Evolutionary conservation across 2,329 filamentous ascomycete genomes (phyloP), one percentile per base, ranked within the genome.

Genomic region (Parastagonospora nodorum): DNA sequence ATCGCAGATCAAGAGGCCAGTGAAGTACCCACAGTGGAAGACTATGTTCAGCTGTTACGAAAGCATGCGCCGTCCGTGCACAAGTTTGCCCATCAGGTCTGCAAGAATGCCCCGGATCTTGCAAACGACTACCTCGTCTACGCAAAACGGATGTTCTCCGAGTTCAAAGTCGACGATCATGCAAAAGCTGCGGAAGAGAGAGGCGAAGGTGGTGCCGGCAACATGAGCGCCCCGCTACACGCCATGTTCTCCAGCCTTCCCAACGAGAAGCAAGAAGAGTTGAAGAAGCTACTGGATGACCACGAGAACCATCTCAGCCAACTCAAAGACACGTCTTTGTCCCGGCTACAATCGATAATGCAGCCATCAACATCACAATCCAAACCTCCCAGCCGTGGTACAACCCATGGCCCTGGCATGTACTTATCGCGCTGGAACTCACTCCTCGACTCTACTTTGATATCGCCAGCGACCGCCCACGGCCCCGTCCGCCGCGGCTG

Each of bases 351-450:
- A 45, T 72, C 74, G 1, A 80, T 90, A 19, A 77, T 90, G 55
- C 46, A 48, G 8, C 42, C 55, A 2, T 31, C 56, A 4, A 5
- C 43, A 5, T 54, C 59, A 12, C 40, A 51, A 4, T 31, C 36
- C 14, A 53, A 49, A 32, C 32, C 41, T 12, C 10, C 28, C 27
- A 16, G 42, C n/a, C 47, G 45, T 11, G 65, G 69, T 3, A 77
- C 75, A 31, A 81, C 81, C 45, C 79, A 78, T 19, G 88, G 88
- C 0, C 88, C 89, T 0, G 89, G 89, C 1, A 83, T 88, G 40
- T 92, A 88, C 65, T 81, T 92, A 19, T 80, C 83, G 1, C 81
- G 85, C 42, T 92, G 89, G 89, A 87, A 91, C 67, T 77, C 82
- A 1, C 76, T 92, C 6, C 77, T 92, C 2, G 86, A 92, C 66